Evolutionary conservation across 2,329 filamentous ascomycete genomes (phyloP).

Genomic region (Fusarium piperis): DNA sequence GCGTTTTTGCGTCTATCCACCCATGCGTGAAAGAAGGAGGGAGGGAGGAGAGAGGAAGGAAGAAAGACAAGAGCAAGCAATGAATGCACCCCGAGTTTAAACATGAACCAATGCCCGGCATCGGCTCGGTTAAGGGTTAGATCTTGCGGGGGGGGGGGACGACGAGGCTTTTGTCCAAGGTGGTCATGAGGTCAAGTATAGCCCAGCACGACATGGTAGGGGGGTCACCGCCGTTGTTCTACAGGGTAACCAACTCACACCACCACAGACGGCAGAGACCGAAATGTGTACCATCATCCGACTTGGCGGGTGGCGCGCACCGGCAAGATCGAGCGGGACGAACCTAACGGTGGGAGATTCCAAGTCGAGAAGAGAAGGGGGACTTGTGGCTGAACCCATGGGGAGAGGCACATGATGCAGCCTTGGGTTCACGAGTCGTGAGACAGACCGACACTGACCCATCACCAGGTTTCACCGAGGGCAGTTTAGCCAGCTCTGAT

Average conservation of each 20-base stretch:
- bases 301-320: neutral
- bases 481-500: neutral
- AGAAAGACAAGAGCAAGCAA: neutral
- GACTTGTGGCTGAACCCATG: neutral
- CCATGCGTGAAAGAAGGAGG: too few relatives aligned
- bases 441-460: neutral
- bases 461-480: neutral
- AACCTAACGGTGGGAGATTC: neutral
- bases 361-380: too few relatives aligned
- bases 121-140: neutral
- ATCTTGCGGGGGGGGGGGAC: neutral
- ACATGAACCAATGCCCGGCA: neutral
- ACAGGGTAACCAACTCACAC: neutral
- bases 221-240: neutral
- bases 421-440: slow-evolving; percentile 17
- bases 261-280: neutral
- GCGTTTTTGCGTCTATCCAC: neutral
- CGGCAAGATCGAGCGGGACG: neutral
- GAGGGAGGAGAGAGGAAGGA: neutral
- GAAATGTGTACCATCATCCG: neutral
- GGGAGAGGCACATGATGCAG: slow-evolving; percentile 18
- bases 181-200: slow-evolving; percentile 1
- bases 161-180: neutral
- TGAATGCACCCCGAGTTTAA: neutral
- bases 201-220: neutral